Conservation (phyloP, 371 early-diverging fungal species). For the Syncephalastrum racemosum region DNA sequence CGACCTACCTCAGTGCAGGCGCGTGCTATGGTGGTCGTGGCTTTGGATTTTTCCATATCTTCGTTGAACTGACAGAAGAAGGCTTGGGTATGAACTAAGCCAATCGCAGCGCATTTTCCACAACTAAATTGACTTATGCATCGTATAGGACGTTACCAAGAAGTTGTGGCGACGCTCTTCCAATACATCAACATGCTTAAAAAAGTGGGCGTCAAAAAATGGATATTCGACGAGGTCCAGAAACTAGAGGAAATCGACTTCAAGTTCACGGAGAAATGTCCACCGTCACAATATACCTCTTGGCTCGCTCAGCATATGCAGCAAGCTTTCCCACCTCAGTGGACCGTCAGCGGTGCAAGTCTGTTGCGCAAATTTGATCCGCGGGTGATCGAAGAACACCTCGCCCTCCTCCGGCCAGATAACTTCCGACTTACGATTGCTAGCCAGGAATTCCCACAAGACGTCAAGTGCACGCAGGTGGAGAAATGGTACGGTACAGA, state of each 20-base stretch:
- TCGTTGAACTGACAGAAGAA: slow-evolving; percentile 76
- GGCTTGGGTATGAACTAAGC: slow-evolving; percentile 58
- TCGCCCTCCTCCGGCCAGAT: slow-evolving; percentile 60
- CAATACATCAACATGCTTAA: slow-evolving; percentile 86
- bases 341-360: slow-evolving; percentile 66
- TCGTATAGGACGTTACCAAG: slow-evolving; percentile 66
- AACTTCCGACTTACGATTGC: slow-evolving; percentile 60
- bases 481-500: slow-evolving; percentile 85
- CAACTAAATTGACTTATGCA: neutral
- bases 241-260: slow-evolving; percentile 69
- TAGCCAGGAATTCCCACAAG: slow-evolving; percentile 46
- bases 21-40: slow-evolving; percentile 54
- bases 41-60: slow-evolving; percentile 81
- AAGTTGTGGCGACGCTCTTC: slow-evolving; percentile 79
- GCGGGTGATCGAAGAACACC: slow-evolving; percentile 48
- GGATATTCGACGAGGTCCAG: slow-evolving; percentile 81
- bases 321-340: slow-evolving; percentile 63
- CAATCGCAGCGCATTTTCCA: neutral
- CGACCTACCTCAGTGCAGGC: slow-evolving; percentile 70
- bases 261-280: slow-evolving; percentile 77
- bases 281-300: slow-evolving; percentile 55
- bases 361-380: slow-evolving; percentile 63
- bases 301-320: slow-evolving; percentile 56
- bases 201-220: slow-evolving; percentile 65
- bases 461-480: slow-evolving; percentile 47